These are phyloP conservation scores for Hippophae rhamnoides DNA, from an alignment of 306 rosid genomes.

Conservation along the genomic window DNA sequence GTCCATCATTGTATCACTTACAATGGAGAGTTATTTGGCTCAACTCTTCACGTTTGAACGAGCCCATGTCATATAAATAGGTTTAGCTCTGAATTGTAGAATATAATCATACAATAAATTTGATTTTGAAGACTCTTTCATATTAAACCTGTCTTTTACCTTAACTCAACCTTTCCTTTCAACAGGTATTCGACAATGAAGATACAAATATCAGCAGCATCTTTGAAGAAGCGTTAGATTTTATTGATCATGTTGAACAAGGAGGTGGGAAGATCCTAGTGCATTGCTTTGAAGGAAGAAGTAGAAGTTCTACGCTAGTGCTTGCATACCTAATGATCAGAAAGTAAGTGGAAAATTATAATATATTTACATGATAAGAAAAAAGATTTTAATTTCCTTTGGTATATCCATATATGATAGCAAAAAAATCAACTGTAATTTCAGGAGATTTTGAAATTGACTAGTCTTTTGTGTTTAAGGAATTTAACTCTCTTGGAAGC, in stretches of 20 bases:
- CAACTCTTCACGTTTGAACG: too few relatives aligned
- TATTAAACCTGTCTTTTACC: too few relatives aligned
- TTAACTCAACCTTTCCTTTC: background rate
- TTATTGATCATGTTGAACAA: conserved; percentile 61
- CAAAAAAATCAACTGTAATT: too few relatives aligned
- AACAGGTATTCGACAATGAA: conserved; percentile 65
- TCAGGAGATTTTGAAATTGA: too few relatives aligned
- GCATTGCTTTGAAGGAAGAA: conserved; percentile 95
- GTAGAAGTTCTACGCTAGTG: conserved; percentile 86
- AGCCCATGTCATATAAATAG: too few relatives aligned
- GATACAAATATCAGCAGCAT: conserved; percentile 61
- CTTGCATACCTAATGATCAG: conserved; percentile 89
- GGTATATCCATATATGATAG: too few relatives aligned
- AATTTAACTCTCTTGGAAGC: conserved; percentile 54
- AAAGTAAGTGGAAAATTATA: conserved; percentile 50
- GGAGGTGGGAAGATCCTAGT: conserved; percentile 66
- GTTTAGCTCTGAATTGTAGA: too few relatives aligned
- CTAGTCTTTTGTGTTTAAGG: conserved; percentile 32
- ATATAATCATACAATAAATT: too few relatives aligned
- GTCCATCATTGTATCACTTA: background rate
- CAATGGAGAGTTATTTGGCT: background rate
- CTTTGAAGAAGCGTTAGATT: conserved; percentile 76
- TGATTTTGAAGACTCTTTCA: too few relatives aligned
- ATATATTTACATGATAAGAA: background rate
- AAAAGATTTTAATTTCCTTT: too few relatives aligned